Conservation (phyloP, 108 stramenopile species). For the Cylindrotheca closterium region DNA sequence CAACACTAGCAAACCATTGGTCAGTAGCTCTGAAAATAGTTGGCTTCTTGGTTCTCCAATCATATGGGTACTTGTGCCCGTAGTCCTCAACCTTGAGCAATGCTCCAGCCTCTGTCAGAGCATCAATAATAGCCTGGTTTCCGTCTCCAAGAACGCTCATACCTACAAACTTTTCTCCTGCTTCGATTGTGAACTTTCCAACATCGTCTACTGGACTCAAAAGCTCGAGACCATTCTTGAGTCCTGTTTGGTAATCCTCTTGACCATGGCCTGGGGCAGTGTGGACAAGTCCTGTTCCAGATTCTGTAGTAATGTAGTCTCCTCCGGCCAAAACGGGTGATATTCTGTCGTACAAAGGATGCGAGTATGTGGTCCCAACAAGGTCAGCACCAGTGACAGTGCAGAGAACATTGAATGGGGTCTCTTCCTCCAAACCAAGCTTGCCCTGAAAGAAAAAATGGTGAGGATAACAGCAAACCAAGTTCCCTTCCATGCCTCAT, state of each 20-base stretch:
- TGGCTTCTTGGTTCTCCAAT: constrained; percentile 99
- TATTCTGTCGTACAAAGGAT: constrained; percentile 83
- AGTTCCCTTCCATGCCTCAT: background rate
- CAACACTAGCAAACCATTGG: constrained; percentile 99
- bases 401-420: constrained; percentile 56
- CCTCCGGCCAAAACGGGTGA: constrained; percentile 90
- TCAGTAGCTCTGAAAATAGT: constrained; percentile 98
- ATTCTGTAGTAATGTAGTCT: constrained; percentile 97
- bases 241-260: constrained; percentile 94
- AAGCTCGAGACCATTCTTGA: constrained; percentile 81
- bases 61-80: constrained; percentile 98
- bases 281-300: constrained; percentile 98
- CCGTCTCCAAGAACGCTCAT: constrained; percentile 87
- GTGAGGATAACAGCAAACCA: background rate
- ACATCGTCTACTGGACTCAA: constrained; percentile 93
- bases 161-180: constrained; percentile 86
- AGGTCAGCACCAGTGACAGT: constrained; percentile 64
- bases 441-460: constrained; percentile 37
- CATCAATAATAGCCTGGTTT: constrained; percentile 86
- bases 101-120: constrained; percentile 72
- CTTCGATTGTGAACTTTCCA: constrained; percentile 93
- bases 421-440: constrained; percentile 69
- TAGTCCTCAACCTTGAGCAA: constrained; percentile 88
- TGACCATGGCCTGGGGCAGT: constrained; percentile 99
- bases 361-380: constrained; percentile 77